These are phyloP conservation scores for Teratosphaeria nubilosa DNA, from an alignment of 2,329 filamentous ascomycete species.

Conservation along the genomic window DNA sequence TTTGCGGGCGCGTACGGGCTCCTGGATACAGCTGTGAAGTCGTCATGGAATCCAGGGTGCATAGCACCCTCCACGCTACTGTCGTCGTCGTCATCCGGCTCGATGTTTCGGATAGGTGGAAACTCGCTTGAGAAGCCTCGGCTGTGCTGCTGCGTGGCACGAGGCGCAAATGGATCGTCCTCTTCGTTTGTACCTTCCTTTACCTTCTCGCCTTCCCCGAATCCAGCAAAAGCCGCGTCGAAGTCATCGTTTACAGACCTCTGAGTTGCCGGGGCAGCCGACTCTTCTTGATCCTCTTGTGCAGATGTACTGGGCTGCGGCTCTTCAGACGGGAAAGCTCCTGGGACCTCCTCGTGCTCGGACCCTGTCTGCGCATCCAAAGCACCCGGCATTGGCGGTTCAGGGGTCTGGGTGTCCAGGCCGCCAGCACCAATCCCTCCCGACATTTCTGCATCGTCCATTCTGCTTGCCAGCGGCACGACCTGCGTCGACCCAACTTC, in stretches of 20 bases:
- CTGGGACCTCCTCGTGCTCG: conserved; percentile 27
- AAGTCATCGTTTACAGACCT: conserved; percentile 62
- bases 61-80: conserved; percentile 57
- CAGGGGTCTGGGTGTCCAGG: background rate
- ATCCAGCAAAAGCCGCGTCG: conserved; percentile 73
- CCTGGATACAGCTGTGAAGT: conserved; percentile 61
- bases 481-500: conserved; percentile 48
- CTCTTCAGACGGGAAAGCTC: conserved; percentile 48
- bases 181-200: conserved; percentile 11
- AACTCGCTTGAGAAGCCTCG: conserved; percentile 52
- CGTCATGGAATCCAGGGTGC: conserved; percentile 70
- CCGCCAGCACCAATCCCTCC: conserved; percentile 11
- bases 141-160: conserved; percentile 28
- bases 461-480: conserved; percentile 23
- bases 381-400: conserved; percentile 23
- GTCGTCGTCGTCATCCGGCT: conserved; percentile 75
- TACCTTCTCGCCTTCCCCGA: conserved; percentile 35
- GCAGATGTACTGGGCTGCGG: conserved; percentile 28
- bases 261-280: conserved; percentile 31
- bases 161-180: conserved; percentile 34
- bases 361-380: conserved; percentile 9
- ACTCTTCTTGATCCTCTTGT: conserved; percentile 32
- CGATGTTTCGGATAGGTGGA: conserved; percentile 82
- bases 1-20: background rate
- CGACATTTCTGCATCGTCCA: conserved; percentile 19